A percentile compares a stretch with the other conserved stretches of the same genome.
Conservation (phyloP, 805 yeast genomes). For the Saccharomycopsis sp. region DNA sequence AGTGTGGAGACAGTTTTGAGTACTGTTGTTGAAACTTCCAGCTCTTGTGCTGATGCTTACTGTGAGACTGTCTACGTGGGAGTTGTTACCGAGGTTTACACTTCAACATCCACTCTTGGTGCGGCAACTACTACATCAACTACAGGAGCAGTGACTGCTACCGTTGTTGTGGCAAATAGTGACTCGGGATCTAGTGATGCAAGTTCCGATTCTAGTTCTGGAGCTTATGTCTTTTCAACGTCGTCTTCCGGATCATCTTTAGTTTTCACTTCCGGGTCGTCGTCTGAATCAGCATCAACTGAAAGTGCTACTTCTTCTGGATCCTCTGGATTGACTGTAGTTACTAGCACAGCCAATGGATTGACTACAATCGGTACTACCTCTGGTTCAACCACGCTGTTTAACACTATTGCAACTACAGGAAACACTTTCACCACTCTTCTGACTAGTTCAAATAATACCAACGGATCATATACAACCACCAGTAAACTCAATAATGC, state of each 20-base stretch:
- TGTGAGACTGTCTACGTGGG: conserved; percentile 8
- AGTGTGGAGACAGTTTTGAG: not conserved
- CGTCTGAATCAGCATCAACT: not conserved
- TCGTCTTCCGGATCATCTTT: not conserved
- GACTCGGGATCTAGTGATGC: not conserved
- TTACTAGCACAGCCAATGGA: not conserved
- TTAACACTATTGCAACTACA: not conserved
- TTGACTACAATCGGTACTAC: not conserved
- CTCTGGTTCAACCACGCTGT: not conserved
- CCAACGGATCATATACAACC: not conserved
- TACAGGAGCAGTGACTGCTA: not conserved
- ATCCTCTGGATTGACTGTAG: not conserved
- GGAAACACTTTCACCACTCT: not conserved
- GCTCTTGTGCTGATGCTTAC: conserved; percentile 6
- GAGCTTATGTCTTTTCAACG: not conserved
- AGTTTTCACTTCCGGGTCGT: not conserved
- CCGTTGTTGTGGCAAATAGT: not conserved
- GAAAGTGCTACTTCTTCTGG: not conserved
- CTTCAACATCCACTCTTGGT: not conserved
- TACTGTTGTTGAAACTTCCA: not conserved
- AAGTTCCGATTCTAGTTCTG: not conserved
- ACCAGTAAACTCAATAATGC: not conserved
- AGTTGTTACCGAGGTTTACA: not conserved
- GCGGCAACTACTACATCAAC: not conserved
- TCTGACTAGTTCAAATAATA: not conserved